Conservation (phyloP, 2,329 filamentous ascomycete species). For the Juglanconis juglandina region DNA sequence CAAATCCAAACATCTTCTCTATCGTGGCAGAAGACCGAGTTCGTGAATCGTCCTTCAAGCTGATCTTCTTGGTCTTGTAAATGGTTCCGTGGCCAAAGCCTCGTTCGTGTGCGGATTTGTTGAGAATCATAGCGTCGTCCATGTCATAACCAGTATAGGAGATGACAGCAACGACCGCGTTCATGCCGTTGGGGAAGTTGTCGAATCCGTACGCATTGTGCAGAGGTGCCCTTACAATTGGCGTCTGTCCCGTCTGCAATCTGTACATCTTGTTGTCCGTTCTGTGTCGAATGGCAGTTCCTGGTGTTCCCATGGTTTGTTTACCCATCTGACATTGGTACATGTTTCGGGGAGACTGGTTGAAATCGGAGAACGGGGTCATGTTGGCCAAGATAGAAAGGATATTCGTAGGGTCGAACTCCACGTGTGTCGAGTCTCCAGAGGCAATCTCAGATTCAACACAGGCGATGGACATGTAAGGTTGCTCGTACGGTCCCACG, state of each 20-base stretch:
- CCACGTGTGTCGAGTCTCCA: slow-evolving; percentile 89
- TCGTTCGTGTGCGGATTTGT: slow-evolving; percentile 93
- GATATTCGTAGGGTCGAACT: slow-evolving; percentile 92
- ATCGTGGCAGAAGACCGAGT: slow-evolving; percentile 65
- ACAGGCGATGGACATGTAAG: slow-evolving; percentile 96
- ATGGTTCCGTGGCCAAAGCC: slow-evolving; percentile 95
- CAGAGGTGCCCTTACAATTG: slow-evolving; percentile 83
- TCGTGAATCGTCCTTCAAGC: slow-evolving; percentile 74
- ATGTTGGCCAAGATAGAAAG: slow-evolving; percentile 97
- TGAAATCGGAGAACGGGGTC: slow-evolving; percentile 98
- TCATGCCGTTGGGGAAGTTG: slow-evolving; percentile 96
- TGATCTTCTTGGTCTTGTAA: slow-evolving; percentile 94
- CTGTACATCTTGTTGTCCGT: slow-evolving; percentile 98
- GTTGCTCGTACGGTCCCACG: slow-evolving; percentile 91
- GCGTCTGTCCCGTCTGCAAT: slow-evolving; percentile 92
- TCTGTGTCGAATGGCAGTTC: slow-evolving; percentile 76
- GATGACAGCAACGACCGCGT: slow-evolving; percentile 94
- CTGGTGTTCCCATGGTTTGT: slow-evolving; percentile 97
- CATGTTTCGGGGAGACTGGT: slow-evolving; percentile 98
- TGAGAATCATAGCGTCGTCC: slow-evolving; percentile 99
- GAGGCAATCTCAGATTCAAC: slow-evolving; percentile 82
- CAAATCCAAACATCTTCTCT: slow-evolving; percentile 85
- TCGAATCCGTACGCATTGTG: slow-evolving; percentile 97
- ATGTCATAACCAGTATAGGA: slow-evolving; percentile 99
- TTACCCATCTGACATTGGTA: slow-evolving; percentile 99